A percentile compares a stretch with the other conserved stretches of the same genome.
These are phyloP conservation scores for Breynia disticha DNA, from an alignment of 441 rosid genomes.

Conservation along the genomic window DNA sequence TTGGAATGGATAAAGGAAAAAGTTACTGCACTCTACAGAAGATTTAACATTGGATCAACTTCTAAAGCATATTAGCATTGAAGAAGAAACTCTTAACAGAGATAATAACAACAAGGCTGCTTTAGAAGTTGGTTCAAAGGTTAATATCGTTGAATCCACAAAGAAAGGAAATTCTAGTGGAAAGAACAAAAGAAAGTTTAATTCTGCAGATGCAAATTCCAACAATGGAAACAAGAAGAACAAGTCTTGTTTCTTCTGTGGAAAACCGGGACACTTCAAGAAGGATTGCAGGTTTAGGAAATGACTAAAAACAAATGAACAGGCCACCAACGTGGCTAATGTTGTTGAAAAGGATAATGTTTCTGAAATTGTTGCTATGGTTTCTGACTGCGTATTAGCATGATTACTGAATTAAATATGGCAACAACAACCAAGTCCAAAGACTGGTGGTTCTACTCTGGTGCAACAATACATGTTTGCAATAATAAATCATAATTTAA, in stretches of 20 bases:
- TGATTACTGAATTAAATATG: constrained; percentile 2
- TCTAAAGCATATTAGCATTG: background rate
- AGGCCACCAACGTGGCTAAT: background rate
- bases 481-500: constrained; percentile 4
- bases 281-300: background rate
- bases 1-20: background rate
- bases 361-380: background rate
- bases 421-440: background rate
- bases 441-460: constrained; percentile 4
- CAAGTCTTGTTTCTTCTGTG: background rate
- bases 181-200: background rate
- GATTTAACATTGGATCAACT: background rate
- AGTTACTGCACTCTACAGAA: background rate
- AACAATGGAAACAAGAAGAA: background rate
- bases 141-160: too few species aligned
- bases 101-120: too few species aligned
- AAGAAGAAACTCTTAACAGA: background rate
- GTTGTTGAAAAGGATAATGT: background rate
- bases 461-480: background rate
- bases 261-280: background rate
- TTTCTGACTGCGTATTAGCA: background rate
- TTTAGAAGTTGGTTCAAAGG: too few species aligned
- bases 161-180: background rate
- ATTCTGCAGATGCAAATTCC: background rate
- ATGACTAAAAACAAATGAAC: background rate